phyloP scores from a whole-genome alignment of 768 basidiomycete species.

The Mycena pura region DNA sequence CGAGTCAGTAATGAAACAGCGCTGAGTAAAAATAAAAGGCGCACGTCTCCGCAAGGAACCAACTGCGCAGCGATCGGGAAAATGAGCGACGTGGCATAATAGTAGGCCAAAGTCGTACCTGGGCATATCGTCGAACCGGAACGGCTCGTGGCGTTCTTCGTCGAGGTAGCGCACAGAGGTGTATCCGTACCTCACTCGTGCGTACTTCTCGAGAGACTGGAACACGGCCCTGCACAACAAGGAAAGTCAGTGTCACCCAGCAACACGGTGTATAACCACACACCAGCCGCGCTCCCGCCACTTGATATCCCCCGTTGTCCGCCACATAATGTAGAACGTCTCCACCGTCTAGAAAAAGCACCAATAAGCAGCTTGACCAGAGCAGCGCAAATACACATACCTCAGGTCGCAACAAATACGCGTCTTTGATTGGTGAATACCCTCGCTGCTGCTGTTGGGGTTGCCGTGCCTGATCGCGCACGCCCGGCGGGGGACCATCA shows the following conservation, averaged over 20 bases:
- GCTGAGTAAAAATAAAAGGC: neutral
- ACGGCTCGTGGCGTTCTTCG: constrained; percentile 55
- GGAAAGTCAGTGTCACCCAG: constrained; percentile 38
- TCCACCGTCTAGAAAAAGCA: constrained; percentile 38
- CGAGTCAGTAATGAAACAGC: neutral
- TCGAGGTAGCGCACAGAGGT: constrained; percentile 44
- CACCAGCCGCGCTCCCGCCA: constrained; percentile 49
- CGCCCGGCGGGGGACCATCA: constrained; percentile 26
- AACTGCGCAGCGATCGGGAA: constrained; percentile 35
- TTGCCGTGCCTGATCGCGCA: constrained; percentile 19
- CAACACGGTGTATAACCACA: constrained; percentile 34
- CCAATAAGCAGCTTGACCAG: neutral
- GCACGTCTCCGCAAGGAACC: constrained; percentile 52
- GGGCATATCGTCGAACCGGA: constrained; percentile 54
- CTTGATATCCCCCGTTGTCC: constrained; percentile 41
- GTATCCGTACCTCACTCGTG: constrained; percentile 20
- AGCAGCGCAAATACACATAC: constrained; percentile 23
- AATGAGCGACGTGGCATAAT: neutral
- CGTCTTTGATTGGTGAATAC: constrained; percentile 30
- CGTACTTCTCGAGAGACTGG: constrained; percentile 10
- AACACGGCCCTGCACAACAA: constrained; percentile 19
- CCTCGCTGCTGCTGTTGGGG: constrained; percentile 24
- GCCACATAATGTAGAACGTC: constrained; percentile 45
- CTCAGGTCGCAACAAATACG: constrained; percentile 45
- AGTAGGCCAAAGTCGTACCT: constrained; percentile 26